Conservation (phyloP, 2,329 filamentous ascomycete species). For the Thelonectria olida region DNA sequence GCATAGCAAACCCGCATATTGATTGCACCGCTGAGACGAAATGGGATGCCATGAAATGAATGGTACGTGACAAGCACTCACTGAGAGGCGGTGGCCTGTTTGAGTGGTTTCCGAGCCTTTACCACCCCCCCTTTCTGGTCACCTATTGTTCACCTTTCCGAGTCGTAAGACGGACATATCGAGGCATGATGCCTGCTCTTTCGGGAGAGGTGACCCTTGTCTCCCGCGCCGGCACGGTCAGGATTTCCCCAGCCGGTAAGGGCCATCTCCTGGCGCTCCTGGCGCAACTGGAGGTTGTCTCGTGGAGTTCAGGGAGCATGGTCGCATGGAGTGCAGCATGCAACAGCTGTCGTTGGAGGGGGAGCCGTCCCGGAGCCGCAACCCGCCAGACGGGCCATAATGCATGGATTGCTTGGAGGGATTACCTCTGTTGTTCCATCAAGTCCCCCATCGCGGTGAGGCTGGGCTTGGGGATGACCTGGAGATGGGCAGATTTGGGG, state of each 20-base stretch:
- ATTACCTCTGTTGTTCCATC: slow-evolving; percentile 10
- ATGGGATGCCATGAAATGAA: slow-evolving; percentile 13
- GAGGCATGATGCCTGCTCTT: slow-evolving; percentile 22
- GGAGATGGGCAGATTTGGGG: slow-evolving; percentile 18
- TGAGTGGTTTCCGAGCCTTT: slow-evolving; percentile 17
- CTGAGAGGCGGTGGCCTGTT: slow-evolving; percentile 20
- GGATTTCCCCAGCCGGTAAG: slow-evolving; percentile 30
- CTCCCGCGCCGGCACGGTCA: slow-evolving; percentile 31
- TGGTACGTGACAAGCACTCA: slow-evolving; percentile 15
- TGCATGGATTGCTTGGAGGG: slow-evolving; percentile 15
- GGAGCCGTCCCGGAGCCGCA: slow-evolving; percentile 35
- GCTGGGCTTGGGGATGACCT: slow-evolving; percentile 16
- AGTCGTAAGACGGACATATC: slow-evolving; percentile 32
- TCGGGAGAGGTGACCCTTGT: slow-evolving; percentile 17
- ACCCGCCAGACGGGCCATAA: slow-evolving; percentile 6
- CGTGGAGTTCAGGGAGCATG: slow-evolving; percentile 10
- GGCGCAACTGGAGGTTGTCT: slow-evolving; percentile 24
- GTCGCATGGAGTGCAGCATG: slow-evolving; percentile 15
- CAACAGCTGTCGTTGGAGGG: slow-evolving; percentile 13
- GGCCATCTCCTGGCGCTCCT: slow-evolving; percentile 14
- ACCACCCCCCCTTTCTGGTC: slow-evolving; percentile 13
- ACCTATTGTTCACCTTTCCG: slow-evolving; percentile 19
- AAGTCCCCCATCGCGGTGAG: slow-evolving; percentile 15
- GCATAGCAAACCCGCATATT: slow-evolving; percentile 13
- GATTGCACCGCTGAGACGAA: slow-evolving; percentile 13